phyloP scores from a whole-genome alignment of 352 stramenopile species.

The Globisporangium acanthophoron region DNA sequence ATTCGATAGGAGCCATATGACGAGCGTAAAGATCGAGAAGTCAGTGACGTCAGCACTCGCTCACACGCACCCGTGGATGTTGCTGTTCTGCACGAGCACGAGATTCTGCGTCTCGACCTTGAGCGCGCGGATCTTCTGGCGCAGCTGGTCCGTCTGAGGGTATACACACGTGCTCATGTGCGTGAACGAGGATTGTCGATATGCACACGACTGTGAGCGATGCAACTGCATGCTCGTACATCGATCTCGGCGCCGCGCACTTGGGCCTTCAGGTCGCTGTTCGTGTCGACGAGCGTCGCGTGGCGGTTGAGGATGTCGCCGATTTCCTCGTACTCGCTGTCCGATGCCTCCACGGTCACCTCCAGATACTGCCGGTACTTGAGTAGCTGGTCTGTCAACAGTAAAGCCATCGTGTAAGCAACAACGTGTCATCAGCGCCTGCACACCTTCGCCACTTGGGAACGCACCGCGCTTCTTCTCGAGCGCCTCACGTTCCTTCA shows the following conservation, averaged over 20 bases:
- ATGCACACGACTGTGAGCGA: too few relatives aligned
- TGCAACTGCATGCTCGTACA: too few relatives aligned
- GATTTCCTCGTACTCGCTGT: slow-evolving; percentile 84
- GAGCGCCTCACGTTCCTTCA: slow-evolving; percentile 55
- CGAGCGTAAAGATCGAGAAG: background rate
- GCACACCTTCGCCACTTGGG: too few relatives aligned
- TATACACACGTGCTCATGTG: too few relatives aligned
- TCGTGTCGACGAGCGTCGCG: slow-evolving; percentile 82
- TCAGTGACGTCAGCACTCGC: background rate
- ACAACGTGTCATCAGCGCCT: too few relatives aligned
- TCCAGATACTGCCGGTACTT: slow-evolving; percentile 86
- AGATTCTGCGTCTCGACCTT: slow-evolving; percentile 84
- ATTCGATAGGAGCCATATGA: background rate
- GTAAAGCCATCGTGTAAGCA: background rate
- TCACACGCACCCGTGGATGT: slow-evolving; percentile 48
- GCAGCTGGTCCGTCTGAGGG: slow-evolving; percentile 58
- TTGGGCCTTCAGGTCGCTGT: slow-evolving; percentile 81
- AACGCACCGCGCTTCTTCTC: slow-evolving; percentile 56
- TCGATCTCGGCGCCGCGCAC: slow-evolving; percentile 61
- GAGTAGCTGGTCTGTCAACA: slow-evolving; percentile 43
- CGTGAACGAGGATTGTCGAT: too few relatives aligned
- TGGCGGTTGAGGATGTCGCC: slow-evolving; percentile 82
- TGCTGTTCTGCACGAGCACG: slow-evolving; percentile 81
- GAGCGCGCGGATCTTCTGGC: slow-evolving; percentile 66
- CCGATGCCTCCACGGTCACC: slow-evolving; percentile 70